Conservation (phyloP, 345 rosid genomes). For the Hibiscus trionum region DNA sequence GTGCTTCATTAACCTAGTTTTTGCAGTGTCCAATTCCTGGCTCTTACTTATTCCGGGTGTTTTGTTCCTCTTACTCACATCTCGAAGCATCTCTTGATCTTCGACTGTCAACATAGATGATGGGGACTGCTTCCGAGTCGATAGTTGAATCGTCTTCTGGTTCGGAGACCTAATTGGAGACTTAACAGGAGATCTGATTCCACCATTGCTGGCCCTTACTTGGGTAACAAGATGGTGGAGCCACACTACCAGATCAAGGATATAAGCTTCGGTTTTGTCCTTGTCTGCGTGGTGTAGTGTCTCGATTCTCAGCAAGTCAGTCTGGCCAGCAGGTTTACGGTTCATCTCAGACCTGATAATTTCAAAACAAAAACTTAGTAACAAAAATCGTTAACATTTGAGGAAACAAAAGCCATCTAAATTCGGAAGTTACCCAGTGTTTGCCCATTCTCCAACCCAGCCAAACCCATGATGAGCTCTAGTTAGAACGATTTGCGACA, state of each 20-base stretch:
- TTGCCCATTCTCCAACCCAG: constrained; percentile 99
- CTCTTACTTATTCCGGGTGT: constrained; percentile 93
- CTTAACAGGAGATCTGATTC: constrained; percentile 70
- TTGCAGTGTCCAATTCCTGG: constrained; percentile 78
- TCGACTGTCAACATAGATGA: constrained; percentile 55
- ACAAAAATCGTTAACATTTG: background rate
- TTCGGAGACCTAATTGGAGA: constrained; percentile 83
- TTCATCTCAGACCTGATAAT: constrained; percentile 59
- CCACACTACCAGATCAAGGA: constrained; percentile 83
- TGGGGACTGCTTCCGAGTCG: constrained; percentile 28
- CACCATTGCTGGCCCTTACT: constrained; percentile 59
- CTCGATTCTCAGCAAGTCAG: constrained; percentile 76
- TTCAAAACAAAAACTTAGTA: constrained; percentile 5
- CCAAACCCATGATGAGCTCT: constrained; percentile 99
- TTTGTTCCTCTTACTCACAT: constrained; percentile 73
- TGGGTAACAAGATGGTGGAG: constrained; percentile 83
- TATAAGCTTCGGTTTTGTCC: constrained; percentile 73
- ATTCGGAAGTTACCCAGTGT: constrained; percentile 60
- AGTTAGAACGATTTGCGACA: constrained; percentile 11
- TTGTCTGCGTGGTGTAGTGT: constrained; percentile 93
- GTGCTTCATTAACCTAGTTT: constrained; percentile 51
- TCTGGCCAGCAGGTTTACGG: constrained; percentile 61
- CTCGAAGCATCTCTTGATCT: constrained; percentile 93
- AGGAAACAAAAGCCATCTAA: constrained; percentile 9
- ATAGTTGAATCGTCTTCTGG: constrained; percentile 43